Evolutionary conservation across 2,329 filamentous ascomycete species (phyloP).

Genomic region (Neofusicoccum cordaticola): DNA sequence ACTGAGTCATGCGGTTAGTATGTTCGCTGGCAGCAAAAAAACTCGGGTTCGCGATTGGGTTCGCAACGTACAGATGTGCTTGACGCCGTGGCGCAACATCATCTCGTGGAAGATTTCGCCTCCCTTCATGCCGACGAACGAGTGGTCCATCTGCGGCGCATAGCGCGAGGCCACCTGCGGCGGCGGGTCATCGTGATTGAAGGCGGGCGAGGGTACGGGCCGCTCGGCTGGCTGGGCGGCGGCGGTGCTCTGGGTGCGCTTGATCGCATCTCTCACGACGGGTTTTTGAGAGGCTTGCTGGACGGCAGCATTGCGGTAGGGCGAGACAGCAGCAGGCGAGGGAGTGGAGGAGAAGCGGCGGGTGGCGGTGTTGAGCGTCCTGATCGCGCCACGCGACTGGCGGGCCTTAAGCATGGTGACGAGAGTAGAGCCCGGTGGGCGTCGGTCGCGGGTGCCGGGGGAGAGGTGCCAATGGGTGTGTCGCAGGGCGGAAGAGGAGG

Average conservation of each 20-base stretch:
- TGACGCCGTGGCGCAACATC: constrained; percentile 90
- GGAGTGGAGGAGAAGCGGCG: constrained; percentile 45
- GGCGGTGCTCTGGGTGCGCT: constrained; percentile 44
- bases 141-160: constrained; percentile 52
- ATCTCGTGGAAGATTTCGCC: constrained; percentile 99
- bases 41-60: background rate
- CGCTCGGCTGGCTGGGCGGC: constrained; percentile 38
- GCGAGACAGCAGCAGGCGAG: constrained; percentile 40
- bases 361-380: constrained; percentile 37
- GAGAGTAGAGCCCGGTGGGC: constrained; percentile 4
- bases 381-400: constrained; percentile 37
- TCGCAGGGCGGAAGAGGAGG: background rate
- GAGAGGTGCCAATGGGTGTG: constrained; percentile 10
- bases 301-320: constrained; percentile 39
- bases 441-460: background rate
- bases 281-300: constrained; percentile 21
- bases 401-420: constrained; percentile 33
- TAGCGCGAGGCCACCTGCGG: constrained; percentile 43
- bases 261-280: constrained; percentile 37
- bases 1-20: constrained; percentile 33
- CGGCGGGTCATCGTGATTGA: constrained; percentile 50
- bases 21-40: background rate
- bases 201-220: constrained; percentile 46
- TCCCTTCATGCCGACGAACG: constrained; percentile 88
- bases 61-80: constrained; percentile 79